Evolutionary conservation across 441 rosid genomes (phyloP).

Genomic region (Populus tomentosa): DNA sequence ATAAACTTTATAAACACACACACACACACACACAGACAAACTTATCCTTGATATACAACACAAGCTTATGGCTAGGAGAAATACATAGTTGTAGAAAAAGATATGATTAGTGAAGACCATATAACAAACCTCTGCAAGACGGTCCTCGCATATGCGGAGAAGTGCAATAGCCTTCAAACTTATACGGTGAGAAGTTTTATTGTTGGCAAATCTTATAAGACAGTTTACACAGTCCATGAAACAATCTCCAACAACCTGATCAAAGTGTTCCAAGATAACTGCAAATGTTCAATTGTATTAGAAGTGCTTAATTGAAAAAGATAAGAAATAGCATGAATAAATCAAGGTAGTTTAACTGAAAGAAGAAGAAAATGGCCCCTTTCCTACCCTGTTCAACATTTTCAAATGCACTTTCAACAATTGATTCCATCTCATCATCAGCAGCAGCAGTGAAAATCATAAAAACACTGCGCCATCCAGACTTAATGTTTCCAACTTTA

Average conservation of each 20-base stretch:
- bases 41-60: neutral
- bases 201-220: constrained; percentile 98
- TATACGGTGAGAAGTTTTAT: constrained; percentile 88
- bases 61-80: constrained; percentile 5
- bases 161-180: constrained; percentile 99
- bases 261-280: constrained; percentile 99
- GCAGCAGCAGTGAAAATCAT: constrained; percentile 99
- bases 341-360: constrained; percentile 7
- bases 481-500: constrained; percentile 97
- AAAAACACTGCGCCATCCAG: constrained; percentile 99
- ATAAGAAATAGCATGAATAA: constrained; percentile 6
- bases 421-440: constrained; percentile 87
- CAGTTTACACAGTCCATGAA: constrained; percentile 99
- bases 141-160: constrained; percentile 98
- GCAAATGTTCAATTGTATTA: constrained; percentile 44
- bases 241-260: constrained; percentile 99
- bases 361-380: constrained; percentile 10
- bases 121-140: constrained; percentile 86
- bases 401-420: constrained; percentile 98
- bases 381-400: constrained; percentile 95
- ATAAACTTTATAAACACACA: neutral
- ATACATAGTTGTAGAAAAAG: neutral
- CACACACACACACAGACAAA: constrained; percentile 7
- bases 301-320: constrained; percentile 12
- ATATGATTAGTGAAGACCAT: neutral